Percentiles rank a stretch among this genome's conserved stretches.
phyloP scores from a whole-genome alignment of 1,284 basidiomycete genomes.

The Leccinum solheimii region DNA sequence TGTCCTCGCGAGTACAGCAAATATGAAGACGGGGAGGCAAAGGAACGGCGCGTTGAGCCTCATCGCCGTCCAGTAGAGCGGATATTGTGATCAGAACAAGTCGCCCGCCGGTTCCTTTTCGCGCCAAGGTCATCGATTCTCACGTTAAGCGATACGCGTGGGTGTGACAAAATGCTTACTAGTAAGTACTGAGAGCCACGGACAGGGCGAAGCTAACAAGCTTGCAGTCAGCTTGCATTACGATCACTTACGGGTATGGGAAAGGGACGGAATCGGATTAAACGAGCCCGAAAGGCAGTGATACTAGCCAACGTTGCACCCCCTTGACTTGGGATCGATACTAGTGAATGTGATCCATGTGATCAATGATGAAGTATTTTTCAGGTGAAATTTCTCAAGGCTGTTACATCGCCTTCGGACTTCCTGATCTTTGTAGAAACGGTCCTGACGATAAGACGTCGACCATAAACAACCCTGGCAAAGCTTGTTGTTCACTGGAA shows the following conservation, averaged over 20 bases:
- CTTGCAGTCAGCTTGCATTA: neutral
- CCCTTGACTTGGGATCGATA: neutral
- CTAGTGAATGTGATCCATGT: too few species aligned
- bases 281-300: too few species aligned
- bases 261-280: too few species aligned
- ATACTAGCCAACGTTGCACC: too few species aligned
- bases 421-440: neutral
- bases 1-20: constrained; percentile 16
- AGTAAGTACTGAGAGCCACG: too few species aligned
- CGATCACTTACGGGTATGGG: neutral
- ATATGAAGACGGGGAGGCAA: constrained; percentile 15
- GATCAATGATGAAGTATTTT: too few species aligned
- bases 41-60: constrained; percentile 11
- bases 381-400: too few species aligned
- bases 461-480: neutral
- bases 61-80: constrained; percentile 15
- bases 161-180: neutral
- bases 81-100: neutral
- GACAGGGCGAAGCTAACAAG: neutral
- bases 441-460: neutral
- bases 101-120: neutral
- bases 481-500: neutral
- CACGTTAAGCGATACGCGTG: neutral
- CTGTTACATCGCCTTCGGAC: neutral
- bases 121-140: neutral